Conservation (phyloP, 257 asterid genomes). For the Nicotiana attenuata region DNA sequence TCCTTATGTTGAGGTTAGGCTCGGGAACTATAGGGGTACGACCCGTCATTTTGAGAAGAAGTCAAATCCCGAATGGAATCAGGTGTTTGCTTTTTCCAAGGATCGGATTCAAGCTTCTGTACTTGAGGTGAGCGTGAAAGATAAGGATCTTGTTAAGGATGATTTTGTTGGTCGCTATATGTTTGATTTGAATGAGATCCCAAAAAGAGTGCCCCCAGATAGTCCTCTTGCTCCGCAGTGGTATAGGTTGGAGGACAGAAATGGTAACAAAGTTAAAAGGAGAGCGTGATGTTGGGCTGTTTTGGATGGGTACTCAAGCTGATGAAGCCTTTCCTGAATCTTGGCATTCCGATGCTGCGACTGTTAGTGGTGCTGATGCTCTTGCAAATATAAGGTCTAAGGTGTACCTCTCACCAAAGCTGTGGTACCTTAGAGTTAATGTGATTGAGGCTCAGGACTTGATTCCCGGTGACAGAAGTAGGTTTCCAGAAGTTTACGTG, state of each 20-base stretch:
- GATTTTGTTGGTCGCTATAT: slow-evolving; percentile 54
- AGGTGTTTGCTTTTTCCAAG: slow-evolving; percentile 69
- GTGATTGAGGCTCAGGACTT: slow-evolving; percentile 72
- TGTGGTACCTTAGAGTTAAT: slow-evolving; percentile 69
- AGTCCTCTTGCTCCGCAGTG: slow-evolving; percentile 73
- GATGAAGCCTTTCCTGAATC: slow-evolving; percentile 77
- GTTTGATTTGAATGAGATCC: slow-evolving; percentile 59
- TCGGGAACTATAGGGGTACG: slow-evolving; percentile 61
- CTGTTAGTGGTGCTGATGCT: slow-evolving; percentile 56
- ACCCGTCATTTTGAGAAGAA: slow-evolving; percentile 68
- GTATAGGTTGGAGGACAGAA: slow-evolving; percentile 59
- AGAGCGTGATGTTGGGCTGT: slow-evolving; percentile 70
- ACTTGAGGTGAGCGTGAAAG: slow-evolving; percentile 66
- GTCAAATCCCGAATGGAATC: slow-evolving; percentile 65
- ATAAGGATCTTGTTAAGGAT: slow-evolving; percentile 57
- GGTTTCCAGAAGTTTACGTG: slow-evolving; percentile 61
- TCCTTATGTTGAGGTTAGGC: slow-evolving; percentile 60
- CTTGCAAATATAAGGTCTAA: slow-evolving; percentile 51
- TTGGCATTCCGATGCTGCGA: slow-evolving; percentile 64
- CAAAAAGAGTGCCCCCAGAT: slow-evolving; percentile 62
- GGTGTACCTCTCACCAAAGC: slow-evolving; percentile 68
- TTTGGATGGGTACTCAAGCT: slow-evolving; percentile 84
- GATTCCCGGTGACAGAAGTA: slow-evolving; percentile 42
- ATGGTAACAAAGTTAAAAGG: slow-evolving; percentile 48
- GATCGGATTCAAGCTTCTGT: slow-evolving; percentile 53